Percentiles rank a stretch among this genome's conserved stretches.
These are phyloP conservation scores for Picochlorum sp. DNA, from an alignment of 139 green algal species.

Conservation along the genomic window DNA sequence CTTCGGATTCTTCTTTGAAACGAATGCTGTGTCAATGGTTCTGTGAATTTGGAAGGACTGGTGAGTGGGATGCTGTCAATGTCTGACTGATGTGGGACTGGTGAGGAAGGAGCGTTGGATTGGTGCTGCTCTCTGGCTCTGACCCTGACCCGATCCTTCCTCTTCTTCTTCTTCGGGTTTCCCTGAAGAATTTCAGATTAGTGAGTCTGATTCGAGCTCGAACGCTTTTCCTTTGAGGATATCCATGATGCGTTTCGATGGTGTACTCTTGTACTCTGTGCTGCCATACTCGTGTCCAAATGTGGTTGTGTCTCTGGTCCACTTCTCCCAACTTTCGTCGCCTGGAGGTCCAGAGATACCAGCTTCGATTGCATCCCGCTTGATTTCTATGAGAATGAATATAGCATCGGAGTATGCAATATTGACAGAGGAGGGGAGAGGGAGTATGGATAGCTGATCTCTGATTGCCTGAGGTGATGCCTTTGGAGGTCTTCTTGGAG, in stretches of 20 bases:
- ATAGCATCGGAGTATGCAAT: not conserved
- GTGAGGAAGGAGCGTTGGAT: not conserved
- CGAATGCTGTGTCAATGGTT: slow-evolving; percentile 2
- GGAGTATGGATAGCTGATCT: not conserved
- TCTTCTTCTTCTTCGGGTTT: not conserved
- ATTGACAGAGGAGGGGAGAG: not conserved
- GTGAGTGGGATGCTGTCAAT: no score
- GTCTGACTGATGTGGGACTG: no score
- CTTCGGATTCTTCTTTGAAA: slow-evolving; percentile 3
- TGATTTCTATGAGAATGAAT: not conserved
- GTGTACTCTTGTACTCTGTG: not conserved
- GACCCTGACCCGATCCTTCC: not conserved
- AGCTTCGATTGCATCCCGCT: not conserved
- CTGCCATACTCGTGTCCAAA: not conserved
- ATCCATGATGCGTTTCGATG: not conserved
- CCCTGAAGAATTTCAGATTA: not conserved
- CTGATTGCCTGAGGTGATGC: not conserved
- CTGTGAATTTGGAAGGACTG: not conserved
- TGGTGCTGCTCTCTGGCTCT: not conserved
- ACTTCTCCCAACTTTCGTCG: not conserved
- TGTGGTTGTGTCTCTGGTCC: not conserved
- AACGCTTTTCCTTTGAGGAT: not conserved
- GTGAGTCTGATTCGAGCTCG: not conserved
- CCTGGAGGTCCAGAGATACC: not conserved
- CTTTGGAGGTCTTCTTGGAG: not conserved